Percentiles rank a stretch among this genome's conserved stretches.
phyloP scores from a whole-genome alignment of 2,329 filamentous ascomycete species.

The Tolypocladium capitatum region DNA sequence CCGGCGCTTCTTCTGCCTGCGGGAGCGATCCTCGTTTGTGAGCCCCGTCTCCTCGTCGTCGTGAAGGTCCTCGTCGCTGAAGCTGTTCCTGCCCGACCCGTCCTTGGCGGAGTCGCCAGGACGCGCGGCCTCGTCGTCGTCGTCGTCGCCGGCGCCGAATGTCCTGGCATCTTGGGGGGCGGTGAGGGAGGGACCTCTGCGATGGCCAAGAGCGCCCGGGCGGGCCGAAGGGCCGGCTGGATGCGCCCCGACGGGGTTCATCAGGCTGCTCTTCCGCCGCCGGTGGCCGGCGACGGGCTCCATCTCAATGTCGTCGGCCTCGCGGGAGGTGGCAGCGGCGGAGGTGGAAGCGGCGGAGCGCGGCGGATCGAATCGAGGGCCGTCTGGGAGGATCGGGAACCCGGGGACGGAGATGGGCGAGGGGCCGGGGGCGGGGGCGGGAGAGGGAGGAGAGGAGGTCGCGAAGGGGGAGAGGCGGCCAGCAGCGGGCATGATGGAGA shows the following conservation, averaged over 20 bases:
- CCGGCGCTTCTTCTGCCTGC: slow-evolving; percentile 52
- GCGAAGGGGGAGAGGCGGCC: background rate
- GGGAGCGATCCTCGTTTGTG: slow-evolving; percentile 57
- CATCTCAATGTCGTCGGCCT: slow-evolving; percentile 39
- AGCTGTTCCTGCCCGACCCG: slow-evolving; percentile 35
- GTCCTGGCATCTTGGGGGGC: slow-evolving; percentile 31
- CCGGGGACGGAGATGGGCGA: background rate
- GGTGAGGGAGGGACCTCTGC: slow-evolving; percentile 4
- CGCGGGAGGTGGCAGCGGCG: slow-evolving; percentile 7
- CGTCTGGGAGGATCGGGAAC: background rate
- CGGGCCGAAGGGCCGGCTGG: background rate
- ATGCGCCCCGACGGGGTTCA: slow-evolving; percentile 20
- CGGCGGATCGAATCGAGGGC: slow-evolving; percentile 1
- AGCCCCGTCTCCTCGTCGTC: slow-evolving; percentile 87
- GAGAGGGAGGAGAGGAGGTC: background rate
- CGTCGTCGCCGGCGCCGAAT: slow-evolving; percentile 30
- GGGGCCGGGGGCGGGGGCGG: background rate
- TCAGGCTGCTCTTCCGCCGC: slow-evolving; percentile 41
- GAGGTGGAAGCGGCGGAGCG: slow-evolving; percentile 1
- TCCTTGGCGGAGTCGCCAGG: slow-evolving; percentile 12
- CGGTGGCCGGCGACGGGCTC: slow-evolving; percentile 39
- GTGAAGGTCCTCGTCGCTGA: slow-evolving; percentile 59
- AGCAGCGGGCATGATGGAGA: slow-evolving; percentile 5
- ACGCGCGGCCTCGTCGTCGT: slow-evolving; percentile 23
- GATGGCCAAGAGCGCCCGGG: background rate